phyloP scores from a whole-genome alignment of 2,329 filamentous ascomycete species.

The Claviceps humidiphila region DNA sequence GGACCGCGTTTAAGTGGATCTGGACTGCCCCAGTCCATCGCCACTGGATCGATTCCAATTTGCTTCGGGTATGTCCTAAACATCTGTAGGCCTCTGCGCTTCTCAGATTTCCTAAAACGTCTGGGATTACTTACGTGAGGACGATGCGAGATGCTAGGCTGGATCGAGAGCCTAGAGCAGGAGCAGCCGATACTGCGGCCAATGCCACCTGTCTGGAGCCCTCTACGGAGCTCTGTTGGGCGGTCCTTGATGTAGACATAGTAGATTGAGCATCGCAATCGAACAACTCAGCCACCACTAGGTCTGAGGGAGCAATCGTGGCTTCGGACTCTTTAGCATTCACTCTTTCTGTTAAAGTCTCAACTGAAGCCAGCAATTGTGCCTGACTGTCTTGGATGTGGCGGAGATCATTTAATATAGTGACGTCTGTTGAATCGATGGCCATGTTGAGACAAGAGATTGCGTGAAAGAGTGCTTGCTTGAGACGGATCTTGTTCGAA shows the following conservation, averaged over 20 bases:
- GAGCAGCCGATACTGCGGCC: neutral
- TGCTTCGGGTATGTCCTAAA: constrained; percentile 76
- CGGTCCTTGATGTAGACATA: neutral
- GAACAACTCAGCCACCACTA: neutral
- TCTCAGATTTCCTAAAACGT: neutral
- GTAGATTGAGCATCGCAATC: neutral
- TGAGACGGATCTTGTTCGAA: neutral
- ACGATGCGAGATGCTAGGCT: constrained; percentile 41
- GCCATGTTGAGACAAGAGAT: neutral
- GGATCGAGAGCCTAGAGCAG: constrained; percentile 24
- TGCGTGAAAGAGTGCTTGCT: too few relatives aligned
- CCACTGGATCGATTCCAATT: constrained; percentile 82
- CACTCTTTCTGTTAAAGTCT: constrained; percentile 23
- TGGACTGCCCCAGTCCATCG: constrained; percentile 73
- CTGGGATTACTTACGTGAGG: constrained; percentile 30
- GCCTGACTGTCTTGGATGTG: constrained; percentile 30
- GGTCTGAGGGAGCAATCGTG: constrained; percentile 3
- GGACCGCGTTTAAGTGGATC: constrained; percentile 69
- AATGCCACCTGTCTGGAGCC: neutral
- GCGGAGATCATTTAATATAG: constrained; percentile 19
- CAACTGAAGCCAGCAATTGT: constrained; percentile 26
- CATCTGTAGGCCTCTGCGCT: constrained; percentile 2
- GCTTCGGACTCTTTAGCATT: constrained; percentile 7
- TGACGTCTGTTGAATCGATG: constrained; percentile 5
- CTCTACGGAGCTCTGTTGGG: neutral